Conservation (phyloP, 257 asterid species). For the Coffea eugenioides region DNA sequence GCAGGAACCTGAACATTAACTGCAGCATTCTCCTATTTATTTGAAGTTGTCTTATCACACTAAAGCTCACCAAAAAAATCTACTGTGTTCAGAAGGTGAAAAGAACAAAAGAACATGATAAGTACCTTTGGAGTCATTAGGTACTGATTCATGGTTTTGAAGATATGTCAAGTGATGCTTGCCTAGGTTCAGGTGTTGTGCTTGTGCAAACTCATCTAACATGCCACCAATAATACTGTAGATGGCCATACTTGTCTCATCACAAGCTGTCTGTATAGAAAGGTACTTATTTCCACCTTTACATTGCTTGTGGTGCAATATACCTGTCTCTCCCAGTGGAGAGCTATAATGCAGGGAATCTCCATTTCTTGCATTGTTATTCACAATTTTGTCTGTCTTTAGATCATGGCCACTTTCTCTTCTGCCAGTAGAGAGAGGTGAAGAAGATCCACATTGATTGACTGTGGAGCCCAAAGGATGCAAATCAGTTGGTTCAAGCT, state of each 20-base stretch:
- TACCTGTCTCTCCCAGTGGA: slow-evolving; percentile 27
- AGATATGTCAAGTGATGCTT: slow-evolving; percentile 49
- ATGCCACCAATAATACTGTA: slow-evolving; percentile 53
- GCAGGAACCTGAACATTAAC: slow-evolving; percentile 1
- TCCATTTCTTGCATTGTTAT: slow-evolving; percentile 14
- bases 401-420: slow-evolving; percentile 16
- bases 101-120: not conserved
- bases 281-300: slow-evolving; percentile 53
- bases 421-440: slow-evolving; percentile 19
- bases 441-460: slow-evolving; percentile 24
- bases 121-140: slow-evolving; percentile 45
- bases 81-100: not conserved
- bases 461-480: slow-evolving; percentile 11
- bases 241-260: slow-evolving; percentile 59
- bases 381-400: slow-evolving; percentile 26
- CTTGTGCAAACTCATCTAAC: slow-evolving; percentile 50
- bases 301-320: slow-evolving; percentile 23
- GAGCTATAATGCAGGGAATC: slow-evolving; percentile 15
- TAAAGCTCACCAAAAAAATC: not conserved
- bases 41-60: not conserved
- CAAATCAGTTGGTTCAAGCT: slow-evolving; percentile 17
- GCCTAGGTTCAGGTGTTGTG: slow-evolving; percentile 35
- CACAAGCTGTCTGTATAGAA: slow-evolving; percentile 80
- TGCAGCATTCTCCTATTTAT: not conserved
- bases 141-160: slow-evolving; percentile 28